Evolutionary conservation across 202 grass and related monocot species (phyloP).

Genomic region (Musa balbisiana): DNA sequence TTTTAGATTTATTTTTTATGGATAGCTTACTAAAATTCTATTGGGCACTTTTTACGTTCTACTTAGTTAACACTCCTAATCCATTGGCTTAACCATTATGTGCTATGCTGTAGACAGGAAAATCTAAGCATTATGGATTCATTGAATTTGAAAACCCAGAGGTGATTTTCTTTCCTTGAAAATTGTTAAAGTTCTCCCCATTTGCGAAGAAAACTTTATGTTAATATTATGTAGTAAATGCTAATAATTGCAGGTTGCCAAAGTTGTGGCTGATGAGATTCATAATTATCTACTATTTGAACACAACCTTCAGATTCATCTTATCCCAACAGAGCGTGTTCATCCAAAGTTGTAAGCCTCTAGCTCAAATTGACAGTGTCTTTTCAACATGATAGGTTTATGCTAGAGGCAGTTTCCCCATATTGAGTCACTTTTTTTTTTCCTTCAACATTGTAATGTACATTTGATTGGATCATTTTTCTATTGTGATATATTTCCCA

Average conservation of each 20-base stretch:
- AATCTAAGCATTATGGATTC: conserved; percentile 94
- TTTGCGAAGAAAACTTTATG: neutral
- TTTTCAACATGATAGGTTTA: neutral
- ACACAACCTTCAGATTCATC: conserved; percentile 53
- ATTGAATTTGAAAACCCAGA: conserved; percentile 88
- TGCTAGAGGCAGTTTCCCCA: too few relatives aligned
- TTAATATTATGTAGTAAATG: conserved; percentile 11
- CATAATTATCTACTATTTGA: conserved; percentile 93
- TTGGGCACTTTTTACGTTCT: neutral
- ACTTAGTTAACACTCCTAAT: neutral
- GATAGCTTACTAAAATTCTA: neutral
- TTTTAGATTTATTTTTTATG: neutral
- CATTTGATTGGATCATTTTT: too few relatives aligned
- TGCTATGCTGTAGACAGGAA: conserved; percentile 56
- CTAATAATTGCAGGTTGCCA: conserved; percentile 50
- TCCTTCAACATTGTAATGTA: too few relatives aligned
- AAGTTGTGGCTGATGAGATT: conserved; percentile 85
- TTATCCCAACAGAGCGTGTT: conserved; percentile 56
- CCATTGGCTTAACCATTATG: neutral
- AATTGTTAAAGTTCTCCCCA: neutral
- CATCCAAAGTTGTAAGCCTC: conserved; percentile 69
- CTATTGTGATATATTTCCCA: too few relatives aligned
- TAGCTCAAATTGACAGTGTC: neutral
- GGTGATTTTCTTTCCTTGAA: conserved; percentile 27
- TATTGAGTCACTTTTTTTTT: too few relatives aligned